phyloP scores from a whole-genome alignment of 2,329 filamentous ascomycete genomes.

The Bipolaris bicolor region DNA sequence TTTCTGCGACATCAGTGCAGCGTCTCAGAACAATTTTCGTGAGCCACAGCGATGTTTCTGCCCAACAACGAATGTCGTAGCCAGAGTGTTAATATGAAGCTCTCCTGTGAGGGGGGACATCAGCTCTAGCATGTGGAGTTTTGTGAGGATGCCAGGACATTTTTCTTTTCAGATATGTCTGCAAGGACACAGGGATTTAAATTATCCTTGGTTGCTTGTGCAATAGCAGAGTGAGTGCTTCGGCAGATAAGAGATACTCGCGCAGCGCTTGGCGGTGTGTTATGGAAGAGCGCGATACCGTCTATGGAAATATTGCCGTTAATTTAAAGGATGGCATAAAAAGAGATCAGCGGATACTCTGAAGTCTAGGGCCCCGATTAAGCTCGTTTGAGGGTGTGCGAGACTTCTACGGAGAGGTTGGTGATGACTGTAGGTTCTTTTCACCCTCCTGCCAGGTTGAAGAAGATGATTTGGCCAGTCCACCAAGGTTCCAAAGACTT shows the following conservation, averaged over 20 bases:
- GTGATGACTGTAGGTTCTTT: not conserved
- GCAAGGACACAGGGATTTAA: not conserved
- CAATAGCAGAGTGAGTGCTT: not conserved
- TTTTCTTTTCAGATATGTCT: conserved; percentile 1
- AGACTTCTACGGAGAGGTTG: not conserved
- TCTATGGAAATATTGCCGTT: conserved; percentile 1
- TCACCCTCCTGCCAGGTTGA: conserved; percentile 6
- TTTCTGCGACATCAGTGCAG: no score
- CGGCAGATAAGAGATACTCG: not conserved
- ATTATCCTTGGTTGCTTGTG: not conserved
- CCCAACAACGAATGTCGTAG: no score
- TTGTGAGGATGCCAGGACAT: no score
- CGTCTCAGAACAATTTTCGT: no score
- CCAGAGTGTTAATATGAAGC: no score
- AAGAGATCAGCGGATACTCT: not conserved
- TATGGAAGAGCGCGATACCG: not conserved
- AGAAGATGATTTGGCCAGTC: conserved; percentile 40
- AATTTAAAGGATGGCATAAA: not conserved
- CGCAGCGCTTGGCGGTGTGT: not conserved
- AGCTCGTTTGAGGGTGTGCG: not conserved
- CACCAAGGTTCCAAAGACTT: conserved; percentile 31
- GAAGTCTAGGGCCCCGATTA: not conserved
- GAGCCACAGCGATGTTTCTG: no score
- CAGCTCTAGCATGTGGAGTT: no score
- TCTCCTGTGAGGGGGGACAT: no score